Conservation (phyloP, 2,329 filamentous ascomycete species). For the Sporothrix brunneoviolacea region DNA sequence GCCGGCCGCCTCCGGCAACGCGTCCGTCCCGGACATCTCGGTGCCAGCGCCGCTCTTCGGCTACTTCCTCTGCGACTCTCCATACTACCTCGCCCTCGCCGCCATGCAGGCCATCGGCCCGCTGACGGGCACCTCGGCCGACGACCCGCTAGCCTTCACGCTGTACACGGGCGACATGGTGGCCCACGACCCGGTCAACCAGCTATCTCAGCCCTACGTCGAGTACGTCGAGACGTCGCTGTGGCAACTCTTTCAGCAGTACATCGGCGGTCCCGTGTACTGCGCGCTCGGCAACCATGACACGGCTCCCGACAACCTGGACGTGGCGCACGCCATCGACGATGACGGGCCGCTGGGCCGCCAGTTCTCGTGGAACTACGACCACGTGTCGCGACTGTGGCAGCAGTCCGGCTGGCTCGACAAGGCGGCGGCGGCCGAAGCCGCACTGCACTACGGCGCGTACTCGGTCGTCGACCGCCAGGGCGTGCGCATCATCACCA, state of each 20-base stretch:
- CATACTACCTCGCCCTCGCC: slow-evolving; percentile 49
- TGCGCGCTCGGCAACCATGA: slow-evolving; percentile 54
- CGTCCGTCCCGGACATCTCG: slow-evolving; percentile 29
- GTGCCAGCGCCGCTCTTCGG: slow-evolving; percentile 48
- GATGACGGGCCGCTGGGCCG: slow-evolving; percentile 35
- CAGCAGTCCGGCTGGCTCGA: slow-evolving; percentile 45
- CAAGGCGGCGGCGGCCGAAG: slow-evolving; percentile 26
- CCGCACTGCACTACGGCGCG: slow-evolving; percentile 41
- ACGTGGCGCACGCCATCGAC: slow-evolving; percentile 42
- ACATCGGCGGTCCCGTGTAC: slow-evolving; percentile 50
- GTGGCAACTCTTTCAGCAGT: slow-evolving; percentile 49
- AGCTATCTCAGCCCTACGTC: slow-evolving; percentile 45
- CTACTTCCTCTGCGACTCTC: slow-evolving; percentile 49
- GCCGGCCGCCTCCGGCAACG: slow-evolving; percentile 13
- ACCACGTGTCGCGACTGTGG: slow-evolving; percentile 41
- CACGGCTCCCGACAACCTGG: slow-evolving; percentile 45
- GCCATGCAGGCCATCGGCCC: slow-evolving; percentile 49
- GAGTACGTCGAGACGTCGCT: slow-evolving; percentile 47
- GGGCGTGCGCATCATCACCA: slow-evolving; percentile 50
- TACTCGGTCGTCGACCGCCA: slow-evolving; percentile 41
- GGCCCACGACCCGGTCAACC: slow-evolving; percentile 45
- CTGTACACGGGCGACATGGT: slow-evolving; percentile 56
- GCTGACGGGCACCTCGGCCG: slow-evolving; percentile 45
- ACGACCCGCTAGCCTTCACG: slow-evolving; percentile 43
- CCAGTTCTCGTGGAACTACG: slow-evolving; percentile 50